Evolutionary conservation across 2,329 filamentous ascomycete genomes (phyloP).

Genomic region (Pyrenophora seminiperda): DNA sequence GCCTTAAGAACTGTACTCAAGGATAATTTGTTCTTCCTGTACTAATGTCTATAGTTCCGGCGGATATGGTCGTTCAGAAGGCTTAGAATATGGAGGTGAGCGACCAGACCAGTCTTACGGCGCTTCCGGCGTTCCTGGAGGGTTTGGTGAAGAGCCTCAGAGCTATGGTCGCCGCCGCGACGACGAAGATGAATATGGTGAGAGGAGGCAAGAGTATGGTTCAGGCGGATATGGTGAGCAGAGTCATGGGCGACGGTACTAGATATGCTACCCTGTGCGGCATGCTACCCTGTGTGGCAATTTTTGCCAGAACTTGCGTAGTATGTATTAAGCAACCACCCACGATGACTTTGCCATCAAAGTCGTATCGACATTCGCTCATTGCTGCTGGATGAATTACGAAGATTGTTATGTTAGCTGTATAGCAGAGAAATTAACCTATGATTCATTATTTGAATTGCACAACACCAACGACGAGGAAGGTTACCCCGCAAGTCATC

Average conservation of each 20-base stretch:
- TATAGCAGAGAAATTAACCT: too few relatives aligned
- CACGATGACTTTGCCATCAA: too few relatives aligned
- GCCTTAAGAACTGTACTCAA: conserved; percentile 1
- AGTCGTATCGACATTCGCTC: too few relatives aligned
- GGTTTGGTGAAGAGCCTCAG: conserved; percentile 19
- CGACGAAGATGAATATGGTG: conserved; percentile 23
- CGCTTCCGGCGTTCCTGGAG: conserved; percentile 17
- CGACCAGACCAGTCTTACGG: conserved; percentile 17
- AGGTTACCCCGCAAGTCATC: too few relatives aligned
- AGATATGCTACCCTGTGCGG: background rate
- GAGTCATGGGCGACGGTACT: conserved; percentile 29
- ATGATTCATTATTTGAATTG: too few relatives aligned
- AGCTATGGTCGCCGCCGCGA: conserved; percentile 16
- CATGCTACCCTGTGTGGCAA: background rate
- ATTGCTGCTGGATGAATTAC: too few relatives aligned
- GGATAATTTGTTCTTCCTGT: conserved; percentile 2
- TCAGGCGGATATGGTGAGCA: conserved; percentile 27
- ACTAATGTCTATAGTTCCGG: conserved; percentile 18
- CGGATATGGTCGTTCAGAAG: conserved; percentile 17
- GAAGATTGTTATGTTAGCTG: too few relatives aligned
- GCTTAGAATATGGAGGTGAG: conserved; percentile 17
- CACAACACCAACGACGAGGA: too few relatives aligned
- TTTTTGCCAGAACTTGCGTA: too few relatives aligned
- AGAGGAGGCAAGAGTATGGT: conserved; percentile 24
- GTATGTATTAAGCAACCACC: too few relatives aligned